Evolutionary conservation across 345 rosid genomes (phyloP).

Genomic region (Aquilaria malaccensis): DNA sequence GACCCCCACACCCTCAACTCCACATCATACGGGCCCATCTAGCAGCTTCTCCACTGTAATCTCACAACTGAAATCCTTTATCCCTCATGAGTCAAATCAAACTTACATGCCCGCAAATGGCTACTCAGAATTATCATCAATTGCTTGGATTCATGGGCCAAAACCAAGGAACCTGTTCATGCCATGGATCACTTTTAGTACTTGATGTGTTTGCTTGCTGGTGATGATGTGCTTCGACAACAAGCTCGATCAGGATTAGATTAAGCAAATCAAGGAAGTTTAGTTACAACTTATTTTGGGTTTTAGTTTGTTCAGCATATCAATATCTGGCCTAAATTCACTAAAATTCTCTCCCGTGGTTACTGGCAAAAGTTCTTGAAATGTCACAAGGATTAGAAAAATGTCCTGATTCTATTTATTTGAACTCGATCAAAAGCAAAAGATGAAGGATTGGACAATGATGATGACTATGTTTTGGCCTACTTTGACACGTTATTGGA

Average conservation of each 20-base stretch:
- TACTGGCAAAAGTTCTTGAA: slow-evolving; percentile 21
- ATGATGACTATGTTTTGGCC: background rate
- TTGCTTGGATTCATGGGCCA: background rate
- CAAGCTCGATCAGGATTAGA: slow-evolving; percentile 23
- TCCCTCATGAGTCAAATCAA: slow-evolving; percentile 10
- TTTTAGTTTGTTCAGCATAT: slow-evolving; percentile 25
- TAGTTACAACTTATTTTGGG: slow-evolving; percentile 16
- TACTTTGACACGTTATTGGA: slow-evolving; percentile 26
- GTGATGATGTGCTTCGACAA: slow-evolving; percentile 32
- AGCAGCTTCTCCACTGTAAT: slow-evolving; percentile 38
- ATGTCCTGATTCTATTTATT: too few species aligned
- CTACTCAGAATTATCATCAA: slow-evolving; percentile 27
- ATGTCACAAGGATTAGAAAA: too few species aligned
- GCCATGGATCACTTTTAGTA: slow-evolving; percentile 23
- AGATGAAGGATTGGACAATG: too few species aligned
- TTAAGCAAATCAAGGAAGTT: slow-evolving; percentile 27
- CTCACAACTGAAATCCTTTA: slow-evolving; percentile 42
- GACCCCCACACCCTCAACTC: slow-evolving; percentile 34
- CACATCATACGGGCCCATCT: slow-evolving; percentile 33
- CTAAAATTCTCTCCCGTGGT: slow-evolving; percentile 21
- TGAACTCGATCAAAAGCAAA: too few species aligned
- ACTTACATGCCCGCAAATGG: slow-evolving; percentile 32
- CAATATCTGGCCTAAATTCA: slow-evolving; percentile 28
- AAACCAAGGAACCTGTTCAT: slow-evolving; percentile 3
- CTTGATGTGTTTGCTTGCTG: slow-evolving; percentile 22